Conservation (phyloP, 2,329 filamentous ascomycete species). For the Iodosphaeria phyllophila region DNA sequence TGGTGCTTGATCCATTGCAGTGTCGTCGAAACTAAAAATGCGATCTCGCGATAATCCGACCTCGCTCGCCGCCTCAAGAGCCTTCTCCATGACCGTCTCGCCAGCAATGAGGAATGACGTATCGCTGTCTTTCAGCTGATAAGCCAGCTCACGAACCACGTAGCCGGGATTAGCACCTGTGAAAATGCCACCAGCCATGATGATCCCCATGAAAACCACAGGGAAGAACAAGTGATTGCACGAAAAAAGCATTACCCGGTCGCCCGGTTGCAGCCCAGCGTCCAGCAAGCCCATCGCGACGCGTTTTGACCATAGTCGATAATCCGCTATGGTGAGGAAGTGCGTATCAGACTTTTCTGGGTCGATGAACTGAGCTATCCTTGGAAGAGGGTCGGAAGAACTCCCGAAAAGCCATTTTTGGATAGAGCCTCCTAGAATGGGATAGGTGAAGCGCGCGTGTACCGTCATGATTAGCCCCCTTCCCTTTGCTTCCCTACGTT, state of each 20-base stretch:
- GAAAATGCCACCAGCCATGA: slow-evolving; percentile 66
- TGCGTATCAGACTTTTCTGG: slow-evolving; percentile 47
- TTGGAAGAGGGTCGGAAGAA: slow-evolving; percentile 20
- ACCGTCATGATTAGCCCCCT: slow-evolving; percentile 3
- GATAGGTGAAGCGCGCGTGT: slow-evolving; percentile 18
- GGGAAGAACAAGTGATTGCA: slow-evolving; percentile 60
- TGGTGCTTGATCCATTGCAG: slow-evolving; percentile 17
- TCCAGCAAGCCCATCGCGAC: slow-evolving; percentile 48
- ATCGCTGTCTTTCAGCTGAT: slow-evolving; percentile 55
- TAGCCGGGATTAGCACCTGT: slow-evolving; percentile 57
- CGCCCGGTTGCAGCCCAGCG: slow-evolving; percentile 45
- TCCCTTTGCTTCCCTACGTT: no score
- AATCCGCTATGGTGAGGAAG: slow-evolving; percentile 42
- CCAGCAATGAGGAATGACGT: slow-evolving; percentile 50
- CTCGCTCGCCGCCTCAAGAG: slow-evolving; percentile 43
- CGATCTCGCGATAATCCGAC: slow-evolving; percentile 32
- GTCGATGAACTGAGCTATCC: slow-evolving; percentile 37
- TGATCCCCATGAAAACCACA: slow-evolving; percentile 50
- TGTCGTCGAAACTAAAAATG: slow-evolving; percentile 48
- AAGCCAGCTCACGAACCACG: slow-evolving; percentile 51
- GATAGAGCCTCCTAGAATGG: slow-evolving; percentile 28
- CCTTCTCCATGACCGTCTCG: slow-evolving; percentile 37
- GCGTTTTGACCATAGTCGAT: slow-evolving; percentile 53
- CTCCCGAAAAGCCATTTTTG: slow-evolving; percentile 37
- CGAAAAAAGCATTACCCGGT: slow-evolving; percentile 56